These are phyloP conservation scores for Arthrinium phaeospermum DNA, from an alignment of 2,329 filamentous ascomycete genomes.

Conservation along the genomic window DNA sequence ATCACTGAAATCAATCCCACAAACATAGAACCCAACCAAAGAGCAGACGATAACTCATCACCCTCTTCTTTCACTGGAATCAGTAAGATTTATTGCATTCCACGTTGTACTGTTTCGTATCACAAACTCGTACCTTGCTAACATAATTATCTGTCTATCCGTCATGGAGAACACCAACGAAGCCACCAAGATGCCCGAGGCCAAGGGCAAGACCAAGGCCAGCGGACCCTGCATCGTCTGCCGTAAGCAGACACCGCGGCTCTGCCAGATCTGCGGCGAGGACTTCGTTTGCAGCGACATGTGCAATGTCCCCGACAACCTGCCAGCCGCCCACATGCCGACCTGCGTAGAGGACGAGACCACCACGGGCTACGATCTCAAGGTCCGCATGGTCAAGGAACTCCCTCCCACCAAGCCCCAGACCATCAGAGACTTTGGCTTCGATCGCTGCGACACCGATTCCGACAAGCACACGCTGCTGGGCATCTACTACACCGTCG, in stretches of 20 bases:
- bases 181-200: background rate
- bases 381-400: background rate
- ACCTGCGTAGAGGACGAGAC: background rate
- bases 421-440: background rate
- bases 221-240: background rate
- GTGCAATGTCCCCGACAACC: background rate
- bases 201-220: background rate
- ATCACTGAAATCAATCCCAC: background rate
- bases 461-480: background rate
- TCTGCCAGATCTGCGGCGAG: background rate
- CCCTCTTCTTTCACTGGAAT: background rate
- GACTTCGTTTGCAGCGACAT: background rate
- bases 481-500: background rate
- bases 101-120: background rate
- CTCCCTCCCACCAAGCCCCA: background rate
- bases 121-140: background rate
- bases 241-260: background rate
- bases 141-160: background rate
- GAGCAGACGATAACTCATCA: background rate
- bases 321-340: background rate
- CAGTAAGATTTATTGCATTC: background rate
- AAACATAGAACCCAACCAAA: background rate
- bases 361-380: background rate
- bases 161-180: background rate
- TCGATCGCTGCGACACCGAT: background rate